Conservation (phyloP, 306 rosid genomes). For the Dryas octopetala region DNA sequence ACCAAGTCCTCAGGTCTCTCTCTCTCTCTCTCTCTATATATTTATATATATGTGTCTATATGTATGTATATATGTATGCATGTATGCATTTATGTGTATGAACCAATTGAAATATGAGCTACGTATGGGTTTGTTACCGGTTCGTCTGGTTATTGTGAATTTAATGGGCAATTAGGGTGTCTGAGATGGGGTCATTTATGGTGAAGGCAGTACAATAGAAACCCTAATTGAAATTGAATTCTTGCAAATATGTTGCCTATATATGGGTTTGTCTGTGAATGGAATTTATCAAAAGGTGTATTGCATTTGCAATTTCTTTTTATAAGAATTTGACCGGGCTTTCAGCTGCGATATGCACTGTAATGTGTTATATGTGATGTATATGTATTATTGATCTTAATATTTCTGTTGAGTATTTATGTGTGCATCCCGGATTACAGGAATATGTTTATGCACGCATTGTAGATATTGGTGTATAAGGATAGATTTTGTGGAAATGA, state of each 20-base stretch:
- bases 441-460: not conserved
- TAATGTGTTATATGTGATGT: not conserved
- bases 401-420: not conserved
- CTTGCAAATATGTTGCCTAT: not conserved
- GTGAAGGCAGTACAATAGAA: not conserved
- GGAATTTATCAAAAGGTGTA: not conserved
- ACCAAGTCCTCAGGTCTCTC: constrained; percentile 75
- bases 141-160: not conserved
- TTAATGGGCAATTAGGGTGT: constrained; percentile 16
- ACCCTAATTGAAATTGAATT: not conserved
- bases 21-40: constrained; percentile 5
- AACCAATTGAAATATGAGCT: too few species aligned
- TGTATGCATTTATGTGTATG: not conserved
- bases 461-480: not conserved
- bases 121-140: too few species aligned
- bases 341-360: not conserved
- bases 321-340: not conserved
- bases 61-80: not conserved
- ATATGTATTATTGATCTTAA: not conserved
- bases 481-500: not conserved
- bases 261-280: not conserved
- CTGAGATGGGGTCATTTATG: not conserved
- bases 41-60: not conserved
- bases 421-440: not conserved
- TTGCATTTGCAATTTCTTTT: too few species aligned